Base-by-base conservation (phyloP, 2,329 filamentous ascomycete genomes). In the Ophiostoma ips region DNA sequence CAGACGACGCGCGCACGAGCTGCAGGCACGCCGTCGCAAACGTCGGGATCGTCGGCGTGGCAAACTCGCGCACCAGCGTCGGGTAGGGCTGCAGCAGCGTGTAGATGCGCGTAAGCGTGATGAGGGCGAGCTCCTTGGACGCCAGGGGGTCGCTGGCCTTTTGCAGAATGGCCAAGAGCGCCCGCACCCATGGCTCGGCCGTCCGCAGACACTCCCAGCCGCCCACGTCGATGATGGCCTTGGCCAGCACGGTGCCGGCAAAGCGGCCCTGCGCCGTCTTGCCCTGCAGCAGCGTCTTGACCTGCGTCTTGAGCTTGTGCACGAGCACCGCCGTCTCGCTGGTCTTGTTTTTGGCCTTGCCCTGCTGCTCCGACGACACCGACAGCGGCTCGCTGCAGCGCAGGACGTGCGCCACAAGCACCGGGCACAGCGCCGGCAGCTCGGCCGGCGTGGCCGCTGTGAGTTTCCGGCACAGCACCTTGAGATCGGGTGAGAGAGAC, bases 1-100 rank as follows among this genome's bases (percentile, higher is more conserved):
- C 56, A 56, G 68, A 67, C 3, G 60, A 54, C 0, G 68, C 63
- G 56, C 79, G 71, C 61, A 76, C 66, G 41, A 90, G 71, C 58
- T 83, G 79, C 41, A 95, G 65, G 58, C 84, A 87, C 3, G 83
- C 73, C 1, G 77, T 80, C 43, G 89, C 74, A 59, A 90, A 94
- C 1, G 75, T 68, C 1, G 86, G 79, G 18, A 95, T 68, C 3
- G 79, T 85, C 3, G 87, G 87, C 0, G 88, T 94, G 1, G 85
- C 89, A 53, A 95, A 86, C 62, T 95, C 89, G 58, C 90, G 77
- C 41, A 90, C 73, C 49, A 95, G 71, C 9, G 87, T 92, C 53
- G 84, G 86, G 61, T 88, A 88, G 35, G 83, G 79, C 60, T 88
- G 85, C 37, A 89, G 83, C 34, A 92, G 75, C 57, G 80, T 75